A percentile compares a stretch with the other conserved stretches of the same genome.
phyloP scores from a whole-genome alignment of 352 stramenopile species.

The Lagenidium giganteum region DNA sequence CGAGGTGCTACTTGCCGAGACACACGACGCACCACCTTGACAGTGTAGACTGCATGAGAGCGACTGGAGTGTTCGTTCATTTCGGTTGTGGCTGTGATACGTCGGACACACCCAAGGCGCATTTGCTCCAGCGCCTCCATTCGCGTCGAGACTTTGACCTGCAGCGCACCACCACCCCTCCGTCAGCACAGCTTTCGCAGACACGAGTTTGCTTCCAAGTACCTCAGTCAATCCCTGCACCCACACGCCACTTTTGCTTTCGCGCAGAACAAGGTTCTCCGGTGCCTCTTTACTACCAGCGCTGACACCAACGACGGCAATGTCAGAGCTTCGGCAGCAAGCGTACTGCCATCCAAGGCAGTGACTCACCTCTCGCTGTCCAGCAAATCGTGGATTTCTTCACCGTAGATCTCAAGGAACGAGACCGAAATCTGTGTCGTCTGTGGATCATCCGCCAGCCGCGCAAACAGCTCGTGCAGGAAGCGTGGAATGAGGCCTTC shows the following conservation, averaged over 20 bases:
- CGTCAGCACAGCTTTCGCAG: too few relatives aligned
- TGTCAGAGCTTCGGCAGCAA: too few relatives aligned
- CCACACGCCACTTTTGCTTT: slow-evolving; percentile 67
- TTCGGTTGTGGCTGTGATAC: slow-evolving; percentile 79
- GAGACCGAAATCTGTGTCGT: slow-evolving; percentile 69
- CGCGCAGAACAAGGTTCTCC: slow-evolving; percentile 63
- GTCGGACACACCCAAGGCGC: slow-evolving; percentile 56
- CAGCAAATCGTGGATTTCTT: slow-evolving; percentile 96
- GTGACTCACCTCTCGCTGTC: slow-evolving; percentile 29
- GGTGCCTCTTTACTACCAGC: too few relatives aligned
- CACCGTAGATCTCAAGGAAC: slow-evolving; percentile 96
- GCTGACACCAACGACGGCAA: slow-evolving; percentile 2
- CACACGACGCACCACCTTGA: slow-evolving; percentile 72
- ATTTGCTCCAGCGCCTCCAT: slow-evolving; percentile 77
- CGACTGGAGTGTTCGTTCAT: slow-evolving; percentile 89
- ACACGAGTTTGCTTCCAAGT: background rate
- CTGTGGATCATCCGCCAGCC: slow-evolving; percentile 20
- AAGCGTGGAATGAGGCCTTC: slow-evolving; percentile 85
- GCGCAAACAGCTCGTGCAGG: slow-evolving; percentile 67
- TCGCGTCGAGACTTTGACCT: slow-evolving; percentile 51
- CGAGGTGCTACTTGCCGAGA: slow-evolving; percentile 1
- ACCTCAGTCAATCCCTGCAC: slow-evolving; percentile 78
- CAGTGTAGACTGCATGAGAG: slow-evolving; percentile 81
- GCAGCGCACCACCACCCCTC: too few relatives aligned
- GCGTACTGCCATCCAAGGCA: too few relatives aligned